Evolutionary conservation across 2,329 filamentous ascomycete species (phyloP).

Genomic region (Berkeleyomyces basicola): DNA sequence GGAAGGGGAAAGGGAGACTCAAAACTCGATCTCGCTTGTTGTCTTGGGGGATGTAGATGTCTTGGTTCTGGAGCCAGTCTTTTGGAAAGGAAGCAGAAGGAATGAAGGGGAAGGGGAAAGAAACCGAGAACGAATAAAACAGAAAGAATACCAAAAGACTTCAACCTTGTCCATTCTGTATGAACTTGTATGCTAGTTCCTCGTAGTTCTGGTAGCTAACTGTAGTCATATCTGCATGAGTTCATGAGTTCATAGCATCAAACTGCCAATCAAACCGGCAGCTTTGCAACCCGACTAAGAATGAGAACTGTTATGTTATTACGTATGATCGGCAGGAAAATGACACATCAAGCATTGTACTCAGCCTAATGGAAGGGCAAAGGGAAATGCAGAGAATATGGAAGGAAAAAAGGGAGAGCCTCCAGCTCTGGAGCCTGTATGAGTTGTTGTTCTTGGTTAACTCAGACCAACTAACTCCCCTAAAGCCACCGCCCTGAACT

Average conservation of each 20-base stretch:
- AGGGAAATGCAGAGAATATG: too few relatives aligned
- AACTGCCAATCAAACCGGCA: not conserved
- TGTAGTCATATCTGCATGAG: too few relatives aligned
- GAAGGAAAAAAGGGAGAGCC: not conserved
- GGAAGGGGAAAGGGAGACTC: not conserved
- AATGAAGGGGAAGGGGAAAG: too few relatives aligned
- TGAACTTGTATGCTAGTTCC: too few relatives aligned
- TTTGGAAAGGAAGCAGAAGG: not conserved
- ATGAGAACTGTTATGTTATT: not conserved
- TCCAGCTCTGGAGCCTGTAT: too few relatives aligned
- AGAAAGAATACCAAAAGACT: not conserved
- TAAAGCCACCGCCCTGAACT: too few relatives aligned
- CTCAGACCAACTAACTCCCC: too few relatives aligned
- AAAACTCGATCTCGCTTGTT: not conserved
- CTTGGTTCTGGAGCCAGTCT: not conserved
- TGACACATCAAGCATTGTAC: not conserved
- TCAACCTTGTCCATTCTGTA: too few relatives aligned
- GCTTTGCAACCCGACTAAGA: not conserved
- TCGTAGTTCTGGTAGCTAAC: too few relatives aligned
- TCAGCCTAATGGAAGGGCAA: not conserved
- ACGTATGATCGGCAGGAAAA: not conserved
- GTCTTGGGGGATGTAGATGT: not conserved
- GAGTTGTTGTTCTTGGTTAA: too few relatives aligned
- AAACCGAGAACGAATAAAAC: not conserved
- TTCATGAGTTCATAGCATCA: not conserved